Evolutionary conservation across 2,329 filamentous ascomycete genomes (phyloP).

Genomic region (Aspergillus udagawae): DNA sequence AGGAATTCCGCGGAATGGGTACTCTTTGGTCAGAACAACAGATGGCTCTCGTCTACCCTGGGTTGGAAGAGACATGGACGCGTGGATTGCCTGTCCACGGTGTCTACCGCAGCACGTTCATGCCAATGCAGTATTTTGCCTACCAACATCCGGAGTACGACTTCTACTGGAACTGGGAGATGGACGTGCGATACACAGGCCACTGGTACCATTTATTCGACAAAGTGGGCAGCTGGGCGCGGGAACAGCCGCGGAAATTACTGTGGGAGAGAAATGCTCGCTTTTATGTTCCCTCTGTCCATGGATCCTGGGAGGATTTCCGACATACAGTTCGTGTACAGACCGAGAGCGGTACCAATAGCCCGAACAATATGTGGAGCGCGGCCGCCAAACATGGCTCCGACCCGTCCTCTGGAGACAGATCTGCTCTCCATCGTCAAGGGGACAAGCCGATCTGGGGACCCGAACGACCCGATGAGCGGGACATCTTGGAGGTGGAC

Average conservation of each 20-base stretch:
- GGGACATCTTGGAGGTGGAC: constrained; percentile 68
- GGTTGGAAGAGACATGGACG: constrained; percentile 72
- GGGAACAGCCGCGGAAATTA: constrained; percentile 70
- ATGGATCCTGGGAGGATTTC: constrained; percentile 78
- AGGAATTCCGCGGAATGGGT: constrained; percentile 83
- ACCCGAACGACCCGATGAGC: constrained; percentile 63
- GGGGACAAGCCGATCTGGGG: constrained; percentile 75
- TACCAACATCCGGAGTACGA: constrained; percentile 75
- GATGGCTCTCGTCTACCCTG: constrained; percentile 87
- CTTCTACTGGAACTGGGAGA: constrained; percentile 84
- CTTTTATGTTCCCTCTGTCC: constrained; percentile 72
- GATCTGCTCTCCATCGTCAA: constrained; percentile 29
- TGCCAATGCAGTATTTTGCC: constrained; percentile 93
- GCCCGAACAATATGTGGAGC: constrained; percentile 65
- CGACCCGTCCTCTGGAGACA: constrained; percentile 18
- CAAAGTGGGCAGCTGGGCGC: constrained; percentile 66
- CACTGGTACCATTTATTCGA: constrained; percentile 78
- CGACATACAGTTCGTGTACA: constrained; percentile 72
- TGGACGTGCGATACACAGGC: constrained; percentile 73
- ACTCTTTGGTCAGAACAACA: constrained; percentile 93
- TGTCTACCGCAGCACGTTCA: constrained; percentile 86
- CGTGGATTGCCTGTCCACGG: constrained; percentile 77
- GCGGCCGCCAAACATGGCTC: constrained; percentile 33
- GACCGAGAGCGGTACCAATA: constrained; percentile 64
- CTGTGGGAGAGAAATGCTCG: constrained; percentile 76